Conservation (phyloP, 1,139 yeast species). For the Scheffersomyces illinoinensis region DNA sequence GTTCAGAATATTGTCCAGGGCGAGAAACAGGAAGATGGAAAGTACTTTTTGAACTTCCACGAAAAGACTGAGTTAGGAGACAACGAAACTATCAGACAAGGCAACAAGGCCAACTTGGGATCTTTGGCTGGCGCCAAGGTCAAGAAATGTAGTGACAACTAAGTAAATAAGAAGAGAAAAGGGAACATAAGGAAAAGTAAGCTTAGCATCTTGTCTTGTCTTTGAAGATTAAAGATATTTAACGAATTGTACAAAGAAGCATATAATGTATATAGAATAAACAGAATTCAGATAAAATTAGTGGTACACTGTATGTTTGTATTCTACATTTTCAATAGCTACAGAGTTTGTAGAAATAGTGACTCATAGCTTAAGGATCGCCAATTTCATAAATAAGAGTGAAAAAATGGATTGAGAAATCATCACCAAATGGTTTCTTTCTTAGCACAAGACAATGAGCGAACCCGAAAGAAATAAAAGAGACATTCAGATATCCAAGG, state of each 20-base stretch:
- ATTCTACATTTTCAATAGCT: too few relatives aligned
- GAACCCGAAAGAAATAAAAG: constrained; percentile 29
- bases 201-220: not conserved
- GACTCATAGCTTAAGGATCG: not conserved
- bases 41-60: constrained; percentile 67
- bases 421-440: not conserved
- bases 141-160: constrained; percentile 19
- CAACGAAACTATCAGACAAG: constrained; percentile 57
- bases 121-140: constrained; percentile 43
- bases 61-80: constrained; percentile 87
- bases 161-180: constrained; percentile 1
- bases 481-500: constrained; percentile 64
- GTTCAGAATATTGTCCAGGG: constrained; percentile 86
- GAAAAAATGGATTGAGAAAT: not conserved
- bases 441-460: constrained; percentile 3
- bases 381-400: not conserved
- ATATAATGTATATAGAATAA: not conserved
- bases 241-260: not conserved
- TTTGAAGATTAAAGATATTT: not conserved
- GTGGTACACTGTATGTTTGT: too few relatives aligned
- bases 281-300: not conserved
- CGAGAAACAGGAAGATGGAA: constrained; percentile 45
- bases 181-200: not conserved
- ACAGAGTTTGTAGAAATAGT: not conserved
- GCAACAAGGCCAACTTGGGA: constrained; percentile 35